phyloP scores from a whole-genome alignment of 805 yeast genomes.

The Candida ascalaphidarum region DNA sequence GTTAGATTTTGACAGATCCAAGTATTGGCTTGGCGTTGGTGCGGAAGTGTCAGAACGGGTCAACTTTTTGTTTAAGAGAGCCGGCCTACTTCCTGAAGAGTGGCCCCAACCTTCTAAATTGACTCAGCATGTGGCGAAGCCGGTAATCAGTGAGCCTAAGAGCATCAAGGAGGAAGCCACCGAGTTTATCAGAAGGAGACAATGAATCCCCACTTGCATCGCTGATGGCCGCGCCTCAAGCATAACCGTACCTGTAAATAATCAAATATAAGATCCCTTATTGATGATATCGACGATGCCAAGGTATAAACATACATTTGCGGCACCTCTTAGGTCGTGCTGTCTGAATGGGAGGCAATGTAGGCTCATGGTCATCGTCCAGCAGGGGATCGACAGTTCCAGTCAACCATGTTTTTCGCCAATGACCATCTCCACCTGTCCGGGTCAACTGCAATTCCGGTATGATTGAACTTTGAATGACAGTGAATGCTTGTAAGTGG shows the following conservation, averaged over 20 bases:
- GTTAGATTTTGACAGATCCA: slow-evolving; percentile 80
- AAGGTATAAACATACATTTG: too few species aligned
- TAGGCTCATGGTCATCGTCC: too few species aligned
- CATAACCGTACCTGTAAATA: slow-evolving; percentile 2
- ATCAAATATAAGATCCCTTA: too few species aligned
- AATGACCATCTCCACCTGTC: too few species aligned
- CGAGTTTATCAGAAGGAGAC: slow-evolving; percentile 25
- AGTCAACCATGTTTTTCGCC: too few species aligned
- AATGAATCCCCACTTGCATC: slow-evolving; percentile 2
- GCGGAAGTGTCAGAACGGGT: slow-evolving; percentile 90
- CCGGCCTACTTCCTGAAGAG: slow-evolving; percentile 55
- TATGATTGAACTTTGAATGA: too few species aligned
- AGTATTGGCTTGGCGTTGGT: slow-evolving; percentile 96
- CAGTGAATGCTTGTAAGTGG: too few species aligned
- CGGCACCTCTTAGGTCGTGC: too few species aligned
- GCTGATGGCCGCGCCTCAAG: slow-evolving; percentile 1
- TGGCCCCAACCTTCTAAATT: slow-evolving; percentile 47
- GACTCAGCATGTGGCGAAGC: slow-evolving; percentile 8
- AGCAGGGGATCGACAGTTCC: too few species aligned
- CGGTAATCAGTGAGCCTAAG: slow-evolving; percentile 17
- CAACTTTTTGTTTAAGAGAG: slow-evolving; percentile 64
- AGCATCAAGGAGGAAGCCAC: slow-evolving; percentile 23
- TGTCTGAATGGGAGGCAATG: too few species aligned
- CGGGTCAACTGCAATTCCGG: too few species aligned
- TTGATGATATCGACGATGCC: too few species aligned